Evolutionary conservation across 176 grass and related monocot genomes (phyloP), one percentile per base, ranked within the genome.

Genomic region (Aegilops tauschii): DNA sequence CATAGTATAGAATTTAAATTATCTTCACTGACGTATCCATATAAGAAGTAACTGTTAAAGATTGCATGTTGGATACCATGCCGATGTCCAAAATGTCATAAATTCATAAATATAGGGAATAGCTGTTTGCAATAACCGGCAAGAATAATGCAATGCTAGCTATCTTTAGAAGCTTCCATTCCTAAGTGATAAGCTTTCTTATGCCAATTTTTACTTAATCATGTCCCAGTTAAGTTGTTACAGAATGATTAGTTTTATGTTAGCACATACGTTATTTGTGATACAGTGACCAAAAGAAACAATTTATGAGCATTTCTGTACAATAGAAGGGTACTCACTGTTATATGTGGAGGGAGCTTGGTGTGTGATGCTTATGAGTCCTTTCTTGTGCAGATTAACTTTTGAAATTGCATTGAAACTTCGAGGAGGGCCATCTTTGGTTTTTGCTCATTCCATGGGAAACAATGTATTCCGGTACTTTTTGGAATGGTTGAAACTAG

Each of bases 371-470:
- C 79, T 79, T 29, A 88, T 29, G 42, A 52, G 61, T 84, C 50
- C 35, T 77, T 84, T 80, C 68, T 88, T 4, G 35, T 80, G 87
- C 83, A 98, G 96, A 86, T 81, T 98, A 89, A 94, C 96, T 42
- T 98, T 98, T 84, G 96, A 98, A 92, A 94, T 87, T 70, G 90
- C 93, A 79, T 86, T 98, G 49, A 95, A 94, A 85, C 90, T 98
- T 80, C 86, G 90, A 84, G 96, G 96, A 69, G 96, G 96, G 1
- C 96, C 96, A 74, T 98, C 93, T 78, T 88, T 98, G 75, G 96
- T 98, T 12, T 98, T 98, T 95, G 93, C 93, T 79, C 96, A 98
- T 86, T 98, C 96, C n/a, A 94, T 98, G 96, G 96, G 93, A 81
- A 98, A 95, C 71, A 95, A 98, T 80, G 96, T 98, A 29, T 98